Percentiles rank a stretch among this genome's conserved stretches.
These are phyloP conservation scores for Gaeumannomyces tritici DNA, from an alignment of 2,329 filamentous ascomycete species.

Conservation along the genomic window DNA sequence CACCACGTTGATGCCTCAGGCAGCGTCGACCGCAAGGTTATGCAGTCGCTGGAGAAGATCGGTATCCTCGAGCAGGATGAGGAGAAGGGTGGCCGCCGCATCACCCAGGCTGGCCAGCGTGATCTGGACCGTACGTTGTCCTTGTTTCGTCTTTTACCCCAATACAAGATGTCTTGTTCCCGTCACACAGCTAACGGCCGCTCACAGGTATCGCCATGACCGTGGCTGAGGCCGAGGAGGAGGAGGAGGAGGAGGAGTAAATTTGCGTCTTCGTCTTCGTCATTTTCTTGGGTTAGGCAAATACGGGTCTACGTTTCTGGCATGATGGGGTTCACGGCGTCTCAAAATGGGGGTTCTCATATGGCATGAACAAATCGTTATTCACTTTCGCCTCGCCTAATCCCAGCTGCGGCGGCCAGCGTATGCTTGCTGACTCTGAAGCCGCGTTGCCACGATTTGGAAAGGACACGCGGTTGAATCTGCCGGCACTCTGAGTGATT, in stretches of 20 bases:
- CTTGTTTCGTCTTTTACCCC: neutral
- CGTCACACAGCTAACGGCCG: neutral
- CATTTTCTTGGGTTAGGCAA: constrained; percentile 2
- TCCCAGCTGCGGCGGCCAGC: constrained; percentile 1
- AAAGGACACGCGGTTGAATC: neutral
- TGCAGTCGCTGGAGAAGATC: constrained; percentile 98
- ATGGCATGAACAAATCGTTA: constrained; percentile 2
- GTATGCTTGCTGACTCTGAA: neutral
- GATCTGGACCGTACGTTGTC: constrained; percentile 72
- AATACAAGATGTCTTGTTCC: neutral
- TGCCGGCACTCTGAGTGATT: neutral
- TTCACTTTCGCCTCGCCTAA: constrained; percentile 1
- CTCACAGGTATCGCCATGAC: constrained; percentile 64
- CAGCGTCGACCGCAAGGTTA: constrained; percentile 92
- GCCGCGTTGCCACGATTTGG: neutral
- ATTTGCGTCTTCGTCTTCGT: constrained; percentile 11
- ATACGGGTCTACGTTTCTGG: neutral
- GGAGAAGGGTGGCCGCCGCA: constrained; percentile 96
- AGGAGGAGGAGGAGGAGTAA: constrained; percentile 58
- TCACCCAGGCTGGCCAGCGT: constrained; percentile 96
- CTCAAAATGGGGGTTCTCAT: constrained; percentile 4
- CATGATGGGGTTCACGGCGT: constrained; percentile 5
- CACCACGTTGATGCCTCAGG: constrained; percentile 95
- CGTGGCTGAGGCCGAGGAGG: constrained; percentile 63
- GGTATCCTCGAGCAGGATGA: constrained; percentile 95